Conservation (phyloP, 345 rosid species). For the Luvunga scandens region DNA sequence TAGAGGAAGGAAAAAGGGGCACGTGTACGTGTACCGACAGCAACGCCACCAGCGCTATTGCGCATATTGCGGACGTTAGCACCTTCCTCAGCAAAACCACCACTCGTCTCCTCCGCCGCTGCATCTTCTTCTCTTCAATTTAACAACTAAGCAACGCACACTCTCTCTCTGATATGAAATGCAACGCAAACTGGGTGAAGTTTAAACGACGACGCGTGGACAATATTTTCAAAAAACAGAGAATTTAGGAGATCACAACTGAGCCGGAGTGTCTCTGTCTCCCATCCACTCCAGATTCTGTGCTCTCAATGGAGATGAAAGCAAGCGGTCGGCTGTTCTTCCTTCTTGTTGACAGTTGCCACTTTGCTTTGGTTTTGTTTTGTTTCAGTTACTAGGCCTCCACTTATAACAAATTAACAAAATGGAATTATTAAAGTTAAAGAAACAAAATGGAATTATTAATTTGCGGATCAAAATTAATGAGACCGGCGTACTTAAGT, state of each 20-base stretch:
- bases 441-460: neutral
- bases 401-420: neutral
- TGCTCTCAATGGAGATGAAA: neutral
- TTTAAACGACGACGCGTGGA: neutral
- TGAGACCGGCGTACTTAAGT: too few species aligned
- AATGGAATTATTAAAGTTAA: neutral
- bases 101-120: slow-evolving; percentile 46
- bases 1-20: slow-evolving; percentile 44
- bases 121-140: slow-evolving; percentile 19
- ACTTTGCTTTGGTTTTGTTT: neutral
- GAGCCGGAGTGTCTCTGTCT: neutral
- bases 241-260: neutral
- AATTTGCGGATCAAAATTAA: neutral
- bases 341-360: neutral
- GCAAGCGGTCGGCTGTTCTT: neutral
- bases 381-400: neutral
- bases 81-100: slow-evolving; percentile 42
- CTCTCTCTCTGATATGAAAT: neutral
- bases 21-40: slow-evolving; percentile 52
- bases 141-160: neutral
- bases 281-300: neutral
- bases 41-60: slow-evolving; percentile 44
- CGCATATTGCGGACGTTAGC: slow-evolving; percentile 62
- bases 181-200: neutral
- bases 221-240: too few species aligned